These are phyloP conservation scores for Grosmannia penicillata DNA, from an alignment of 2,329 filamentous ascomycete genomes.

Conservation along the genomic window DNA sequence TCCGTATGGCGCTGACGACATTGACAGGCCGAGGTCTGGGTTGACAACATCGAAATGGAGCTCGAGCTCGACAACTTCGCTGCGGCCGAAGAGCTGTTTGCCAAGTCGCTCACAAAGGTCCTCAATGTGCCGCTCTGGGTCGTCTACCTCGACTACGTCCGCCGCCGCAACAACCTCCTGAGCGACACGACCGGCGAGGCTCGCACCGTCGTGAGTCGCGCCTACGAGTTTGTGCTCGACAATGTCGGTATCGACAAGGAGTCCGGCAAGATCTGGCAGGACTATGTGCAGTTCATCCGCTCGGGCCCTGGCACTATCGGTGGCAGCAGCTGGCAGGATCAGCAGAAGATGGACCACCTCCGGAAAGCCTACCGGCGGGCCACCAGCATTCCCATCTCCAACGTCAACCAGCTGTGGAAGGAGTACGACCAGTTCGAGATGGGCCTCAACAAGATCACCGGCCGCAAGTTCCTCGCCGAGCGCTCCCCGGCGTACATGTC, in stretches of 20 bases:
- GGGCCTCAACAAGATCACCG: slow-evolving; percentile 81
- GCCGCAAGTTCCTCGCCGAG: slow-evolving; percentile 88
- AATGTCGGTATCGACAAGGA: slow-evolving; percentile 87
- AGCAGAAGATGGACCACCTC: slow-evolving; percentile 92
- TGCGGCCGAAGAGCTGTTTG: slow-evolving; percentile 72
- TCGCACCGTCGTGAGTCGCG: slow-evolving; percentile 64
- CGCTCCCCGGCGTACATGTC: slow-evolving; percentile 92
- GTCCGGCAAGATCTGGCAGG: slow-evolving; percentile 78
- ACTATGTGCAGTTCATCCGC: slow-evolving; percentile 89
- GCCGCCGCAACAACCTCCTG: slow-evolving; percentile 76
- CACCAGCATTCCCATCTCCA: slow-evolving; percentile 71
- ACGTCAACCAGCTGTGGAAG: slow-evolving; percentile 79
- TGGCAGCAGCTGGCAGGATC: slow-evolving; percentile 84
- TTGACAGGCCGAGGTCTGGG: slow-evolving; percentile 91
- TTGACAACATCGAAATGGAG: slow-evolving; percentile 79
- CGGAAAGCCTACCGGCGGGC: slow-evolving; percentile 88
- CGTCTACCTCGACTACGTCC: slow-evolving; percentile 88
- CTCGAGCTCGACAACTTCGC: slow-evolving; percentile 70
- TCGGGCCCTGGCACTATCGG: slow-evolving; percentile 74
- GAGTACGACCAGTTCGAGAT: slow-evolving; percentile 97
- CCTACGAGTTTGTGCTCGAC: slow-evolving; percentile 84
- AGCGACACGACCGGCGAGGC: slow-evolving; percentile 66
- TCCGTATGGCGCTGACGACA: too few species aligned
- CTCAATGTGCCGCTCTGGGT: slow-evolving; percentile 83
- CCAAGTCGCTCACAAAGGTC: slow-evolving; percentile 58